Evolutionary conservation across 352 stramenopile species (phyloP).

Genomic region (Pythium grandisporangium): DNA sequence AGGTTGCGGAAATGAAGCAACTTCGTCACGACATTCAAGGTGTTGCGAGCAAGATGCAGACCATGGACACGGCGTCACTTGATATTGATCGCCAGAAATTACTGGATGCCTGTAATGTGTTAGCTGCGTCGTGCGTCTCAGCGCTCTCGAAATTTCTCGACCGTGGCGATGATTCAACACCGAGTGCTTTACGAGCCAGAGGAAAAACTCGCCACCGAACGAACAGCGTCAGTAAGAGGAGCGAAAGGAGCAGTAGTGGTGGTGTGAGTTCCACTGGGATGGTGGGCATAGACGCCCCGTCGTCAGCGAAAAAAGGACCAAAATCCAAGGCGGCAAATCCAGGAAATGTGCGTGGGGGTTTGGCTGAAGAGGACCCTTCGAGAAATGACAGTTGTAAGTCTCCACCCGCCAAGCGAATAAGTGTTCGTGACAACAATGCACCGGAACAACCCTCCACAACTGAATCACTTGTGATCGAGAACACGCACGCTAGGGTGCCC

Average conservation of each 20-base stretch:
- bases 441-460: no score
- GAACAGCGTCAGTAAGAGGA: constrained; percentile 5
- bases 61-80: constrained; percentile 16
- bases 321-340: no score
- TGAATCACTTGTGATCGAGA: no score
- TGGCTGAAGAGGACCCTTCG: no score
- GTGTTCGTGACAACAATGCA: no score
- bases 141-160: constrained; percentile 52
- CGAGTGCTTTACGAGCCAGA: constrained; percentile 1
- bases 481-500: no score
- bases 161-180: constrained; percentile 14
- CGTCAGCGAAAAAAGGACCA: constrained; percentile 4
- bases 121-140: constrained; percentile 47
- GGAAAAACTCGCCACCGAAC: constrained; percentile 9
- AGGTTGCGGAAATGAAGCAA: constrained; percentile 67
- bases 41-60: constrained; percentile 29
- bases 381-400: no score
- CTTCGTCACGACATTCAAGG: constrained; percentile 53
- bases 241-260: neutral
- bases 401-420: no score
- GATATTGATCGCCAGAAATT: constrained; percentile 20
- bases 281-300: no score
- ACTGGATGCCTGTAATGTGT: constrained; percentile 49
- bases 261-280: no score
- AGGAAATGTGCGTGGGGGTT: no score